Evolutionary conservation across 441 rosid species (phyloP), one percentile per base, ranked within the genome.

Genomic region (Manihot esculenta): DNA sequence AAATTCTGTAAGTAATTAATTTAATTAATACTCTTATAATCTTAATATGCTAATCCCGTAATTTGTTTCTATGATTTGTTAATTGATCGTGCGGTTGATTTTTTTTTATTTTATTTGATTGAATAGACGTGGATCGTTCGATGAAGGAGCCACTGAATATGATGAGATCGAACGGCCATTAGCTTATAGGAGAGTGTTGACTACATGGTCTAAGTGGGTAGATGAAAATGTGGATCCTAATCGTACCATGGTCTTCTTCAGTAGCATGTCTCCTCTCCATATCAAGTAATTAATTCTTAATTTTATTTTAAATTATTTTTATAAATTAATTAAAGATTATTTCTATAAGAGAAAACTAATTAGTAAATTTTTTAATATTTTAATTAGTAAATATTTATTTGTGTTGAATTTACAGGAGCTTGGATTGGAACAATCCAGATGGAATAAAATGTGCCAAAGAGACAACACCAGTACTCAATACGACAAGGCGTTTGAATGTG

Each of bases 251-350:
- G 91, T 93, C 63, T 93, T 91, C 90, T 91, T 93, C 68, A 81
- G 70, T 64, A 93, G 96, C 94, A 89, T 67, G 97, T 89, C 97
- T 59, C 98, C 98, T 81, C 91, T 91, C 1, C 98, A 93, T 61
- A 93, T 91, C 87, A 93, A 89, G 98, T 93, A 88, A 79, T 23
- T 35, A 35, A 30, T 30, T 30, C 33, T 30, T 30, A 30, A 30
- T 30, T 30, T 1, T 35, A 35, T 24, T 55, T 67, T 13, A 54
- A 51, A 17, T 30, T 12, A 18, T 15, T 11, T 14, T 35, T 30
- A 21, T 18, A 3, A 17, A 0, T 45, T 62, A 17, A 17, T 48
- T 35, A 51, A 17, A 30, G 33, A 30, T 4, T 30, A 30, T 30
- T 30, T 1, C 4, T 30, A n/a, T n/a, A n/a, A n/a, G n/a, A n/a